Percentiles rank a stretch among this genome's conserved stretches.
Evolutionary conservation across 768 basidiomycete species (phyloP).

Genomic region (Suillus hirtellus): DNA sequence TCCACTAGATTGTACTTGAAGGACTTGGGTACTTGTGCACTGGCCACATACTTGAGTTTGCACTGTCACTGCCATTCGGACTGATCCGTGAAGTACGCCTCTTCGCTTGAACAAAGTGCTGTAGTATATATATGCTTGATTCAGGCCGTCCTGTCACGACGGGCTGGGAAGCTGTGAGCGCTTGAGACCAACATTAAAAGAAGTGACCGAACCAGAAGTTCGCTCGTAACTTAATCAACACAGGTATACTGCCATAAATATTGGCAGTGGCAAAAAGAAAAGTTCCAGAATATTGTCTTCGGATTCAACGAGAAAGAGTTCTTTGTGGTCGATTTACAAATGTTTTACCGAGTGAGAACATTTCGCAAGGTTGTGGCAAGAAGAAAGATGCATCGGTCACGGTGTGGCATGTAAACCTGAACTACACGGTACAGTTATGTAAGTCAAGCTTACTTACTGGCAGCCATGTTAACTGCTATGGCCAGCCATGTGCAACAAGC

Average conservation of each 20-base stretch:
- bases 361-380: constrained; percentile 3
- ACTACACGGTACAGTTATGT: neutral
- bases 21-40: neutral
- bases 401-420: neutral
- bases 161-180: neutral
- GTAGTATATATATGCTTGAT: neutral
- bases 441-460: neutral
- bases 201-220: neutral
- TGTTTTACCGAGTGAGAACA: neutral
- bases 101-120: neutral
- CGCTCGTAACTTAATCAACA: neutral
- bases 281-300: neutral
- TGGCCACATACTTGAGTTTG: neutral
- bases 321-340: neutral
- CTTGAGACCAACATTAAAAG: neutral
- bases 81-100: neutral
- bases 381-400: constrained; percentile 1
- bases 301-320: neutral
- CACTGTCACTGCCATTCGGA: neutral
- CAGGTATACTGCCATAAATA: neutral
- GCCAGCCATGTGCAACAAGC: neutral
- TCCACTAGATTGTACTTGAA: neutral
- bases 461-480: neutral
- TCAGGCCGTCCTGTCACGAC: neutral
- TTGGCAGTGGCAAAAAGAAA: neutral